phyloP scores from a whole-genome alignment of 2,329 filamentous ascomycete species.

The Cyphellophora attinorum region DNA sequence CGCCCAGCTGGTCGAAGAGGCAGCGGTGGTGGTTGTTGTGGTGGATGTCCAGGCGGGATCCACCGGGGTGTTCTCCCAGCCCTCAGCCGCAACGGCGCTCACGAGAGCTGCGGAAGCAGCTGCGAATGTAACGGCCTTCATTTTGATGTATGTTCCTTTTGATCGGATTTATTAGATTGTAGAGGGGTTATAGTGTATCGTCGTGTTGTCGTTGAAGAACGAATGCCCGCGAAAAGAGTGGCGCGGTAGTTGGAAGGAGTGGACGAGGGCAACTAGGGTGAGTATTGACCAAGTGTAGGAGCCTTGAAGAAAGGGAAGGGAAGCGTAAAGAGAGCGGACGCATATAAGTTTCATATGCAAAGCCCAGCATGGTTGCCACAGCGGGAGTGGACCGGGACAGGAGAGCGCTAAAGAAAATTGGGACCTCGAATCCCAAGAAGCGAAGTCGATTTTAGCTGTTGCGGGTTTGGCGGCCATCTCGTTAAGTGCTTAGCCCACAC shows the following conservation, averaged over 20 bases:
- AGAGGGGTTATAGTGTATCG: not conserved
- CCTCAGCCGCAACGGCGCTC: not conserved
- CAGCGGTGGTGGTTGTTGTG: not conserved
- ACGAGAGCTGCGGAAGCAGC: not conserved
- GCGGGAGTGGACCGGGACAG: not conserved
- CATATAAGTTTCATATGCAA: not conserved
- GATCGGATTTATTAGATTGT: not conserved
- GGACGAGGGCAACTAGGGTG: not conserved
- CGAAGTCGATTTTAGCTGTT: not conserved
- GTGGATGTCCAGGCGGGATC: not conserved
- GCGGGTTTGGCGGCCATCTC: not conserved
- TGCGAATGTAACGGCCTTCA: not conserved
- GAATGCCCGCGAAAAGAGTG: conserved; percentile 1
- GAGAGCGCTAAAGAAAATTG: conserved; percentile 1
- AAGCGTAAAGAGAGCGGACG: not conserved
- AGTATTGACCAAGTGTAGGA: not conserved
- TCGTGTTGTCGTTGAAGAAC: not conserved
- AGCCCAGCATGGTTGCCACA: not conserved
- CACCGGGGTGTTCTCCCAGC: not conserved
- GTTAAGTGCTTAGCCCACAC: not conserved
- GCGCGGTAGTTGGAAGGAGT: not conserved
- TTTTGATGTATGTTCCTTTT: too few species aligned
- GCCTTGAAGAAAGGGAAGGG: conserved; percentile 1
- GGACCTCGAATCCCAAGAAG: not conserved
- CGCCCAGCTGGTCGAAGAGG: too few species aligned